Conservation (phyloP, 2,329 filamentous ascomycete genomes). For the Xylaria polymorpha region DNA sequence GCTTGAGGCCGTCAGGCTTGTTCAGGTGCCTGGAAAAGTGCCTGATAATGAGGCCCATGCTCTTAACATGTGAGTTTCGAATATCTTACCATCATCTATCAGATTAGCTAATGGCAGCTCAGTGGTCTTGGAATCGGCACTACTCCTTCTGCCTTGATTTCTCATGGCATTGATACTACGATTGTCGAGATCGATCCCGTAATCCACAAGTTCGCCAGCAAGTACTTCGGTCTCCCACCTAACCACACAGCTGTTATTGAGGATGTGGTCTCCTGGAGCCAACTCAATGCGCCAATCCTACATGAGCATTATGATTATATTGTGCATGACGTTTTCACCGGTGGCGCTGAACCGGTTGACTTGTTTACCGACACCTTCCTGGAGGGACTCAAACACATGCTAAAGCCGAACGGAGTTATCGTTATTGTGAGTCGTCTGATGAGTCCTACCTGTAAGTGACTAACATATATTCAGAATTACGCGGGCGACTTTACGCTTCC, state of each 20-base stretch:
- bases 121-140: slow-evolving; percentile 94
- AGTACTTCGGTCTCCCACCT: slow-evolving; percentile 82
- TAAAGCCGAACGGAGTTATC: slow-evolving; percentile 83
- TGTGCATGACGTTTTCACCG: slow-evolving; percentile 97
- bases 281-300: slow-evolving; percentile 56
- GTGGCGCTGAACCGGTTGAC: slow-evolving; percentile 87
- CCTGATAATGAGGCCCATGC: slow-evolving; percentile 78
- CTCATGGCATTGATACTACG: slow-evolving; percentile 90
- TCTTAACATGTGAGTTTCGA: slow-evolving; percentile 78
- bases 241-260: slow-evolving; percentile 84
- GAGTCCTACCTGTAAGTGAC: background rate
- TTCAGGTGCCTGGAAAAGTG: slow-evolving; percentile 67
- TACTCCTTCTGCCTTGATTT: slow-evolving; percentile 84
- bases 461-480: slow-evolving; percentile 76
- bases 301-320: slow-evolving; percentile 83
- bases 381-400: slow-evolving; percentile 72
- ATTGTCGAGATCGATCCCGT: slow-evolving; percentile 94
- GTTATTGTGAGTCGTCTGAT: slow-evolving; percentile 75
- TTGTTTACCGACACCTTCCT: slow-evolving; percentile 92
- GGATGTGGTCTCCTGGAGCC: slow-evolving; percentile 80
- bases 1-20: slow-evolving; percentile 88
- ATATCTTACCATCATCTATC: slow-evolving; percentile 6
- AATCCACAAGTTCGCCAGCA: slow-evolving; percentile 83
- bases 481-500: slow-evolving; percentile 86
- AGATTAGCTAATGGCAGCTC: slow-evolving; percentile 42